Evolutionary conservation across 805 yeast genomes (phyloP).

Genomic region (Saccharomycopsis fodiens): DNA sequence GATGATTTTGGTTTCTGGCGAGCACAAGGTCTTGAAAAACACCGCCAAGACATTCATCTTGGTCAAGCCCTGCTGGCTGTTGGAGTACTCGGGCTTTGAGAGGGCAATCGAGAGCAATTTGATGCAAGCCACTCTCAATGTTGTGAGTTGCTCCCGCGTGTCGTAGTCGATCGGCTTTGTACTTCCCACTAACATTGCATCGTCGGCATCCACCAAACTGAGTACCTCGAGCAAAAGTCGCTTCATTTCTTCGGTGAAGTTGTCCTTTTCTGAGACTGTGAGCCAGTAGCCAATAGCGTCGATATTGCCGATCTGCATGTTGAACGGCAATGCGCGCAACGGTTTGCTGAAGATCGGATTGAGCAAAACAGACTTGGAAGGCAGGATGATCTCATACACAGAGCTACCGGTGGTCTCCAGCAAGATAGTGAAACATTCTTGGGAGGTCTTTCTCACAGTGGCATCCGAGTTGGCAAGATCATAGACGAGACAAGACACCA

Average conservation of each 20-base stretch:
- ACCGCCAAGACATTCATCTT: conserved; percentile 84
- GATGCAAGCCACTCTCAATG: conserved; percentile 83
- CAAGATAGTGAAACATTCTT: conserved; percentile 57
- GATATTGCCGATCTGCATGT: conserved; percentile 96
- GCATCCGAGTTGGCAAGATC: conserved; percentile 86
- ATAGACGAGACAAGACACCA: conserved; percentile 83
- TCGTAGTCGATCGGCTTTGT: conserved; percentile 79
- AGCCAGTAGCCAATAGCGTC: conserved; percentile 92
- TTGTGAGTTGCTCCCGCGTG: conserved; percentile 80
- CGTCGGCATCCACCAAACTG: conserved; percentile 95
- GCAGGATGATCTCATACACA: conserved; percentile 66
- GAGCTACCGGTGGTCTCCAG: conserved; percentile 68
- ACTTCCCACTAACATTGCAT: conserved; percentile 77
- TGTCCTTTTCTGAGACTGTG: conserved; percentile 67
- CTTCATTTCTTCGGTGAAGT: conserved; percentile 83
- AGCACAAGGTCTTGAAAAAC: conserved; percentile 85
- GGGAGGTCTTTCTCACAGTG: conserved; percentile 75
- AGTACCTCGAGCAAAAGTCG: conserved; percentile 82
- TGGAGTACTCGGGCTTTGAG: conserved; percentile 77
- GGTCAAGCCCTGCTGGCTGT: conserved; percentile 57
- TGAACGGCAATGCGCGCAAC: conserved; percentile 89
- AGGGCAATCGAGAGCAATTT: conserved; percentile 75
- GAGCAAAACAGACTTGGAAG: conserved; percentile 72
- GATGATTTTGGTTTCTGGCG: conserved; percentile 76
- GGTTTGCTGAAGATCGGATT: conserved; percentile 98